A percentile compares a stretch with the other conserved stretches of the same genome.
Conservation (phyloP, 352 stramenopile genomes). For the Phytophthora foliorum region DNA sequence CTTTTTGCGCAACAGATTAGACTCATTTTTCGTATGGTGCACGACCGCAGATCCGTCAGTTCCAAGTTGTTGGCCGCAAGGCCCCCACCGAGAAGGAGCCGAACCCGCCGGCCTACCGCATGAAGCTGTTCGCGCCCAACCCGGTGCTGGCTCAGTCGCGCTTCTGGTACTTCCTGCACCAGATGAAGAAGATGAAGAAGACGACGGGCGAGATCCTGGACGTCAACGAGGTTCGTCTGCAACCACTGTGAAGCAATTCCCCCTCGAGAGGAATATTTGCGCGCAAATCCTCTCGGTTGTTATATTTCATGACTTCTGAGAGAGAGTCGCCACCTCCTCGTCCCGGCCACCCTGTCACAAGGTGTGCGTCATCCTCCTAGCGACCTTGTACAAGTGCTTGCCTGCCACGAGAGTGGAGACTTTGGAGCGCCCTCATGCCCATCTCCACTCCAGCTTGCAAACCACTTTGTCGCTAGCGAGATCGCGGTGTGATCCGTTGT, state of each 20-base stretch:
- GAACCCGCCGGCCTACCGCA: slow-evolving; percentile 99
- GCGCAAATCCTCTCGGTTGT: slow-evolving; percentile 21
- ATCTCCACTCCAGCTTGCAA: slow-evolving; percentile 89
- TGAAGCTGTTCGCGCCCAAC: slow-evolving; percentile 98
- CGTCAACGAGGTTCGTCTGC: slow-evolving; percentile 95
- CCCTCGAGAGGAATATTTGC: neutral
- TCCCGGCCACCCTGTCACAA: slow-evolving; percentile 17
- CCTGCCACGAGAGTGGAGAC: slow-evolving; percentile 85
- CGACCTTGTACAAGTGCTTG: slow-evolving; percentile 77
- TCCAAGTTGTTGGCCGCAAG: slow-evolving; percentile 99
- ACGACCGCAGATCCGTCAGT: slow-evolving; percentile 95
- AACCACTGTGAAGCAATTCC: slow-evolving; percentile 9
- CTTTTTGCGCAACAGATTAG: neutral
- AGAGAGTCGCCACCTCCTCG: slow-evolving; percentile 17
- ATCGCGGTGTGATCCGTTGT: slow-evolving; percentile 83
- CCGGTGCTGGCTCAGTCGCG: slow-evolving; percentile 98
- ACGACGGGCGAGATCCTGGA: slow-evolving; percentile 99
- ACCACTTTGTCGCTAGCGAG: slow-evolving; percentile 75
- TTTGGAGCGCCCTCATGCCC: slow-evolving; percentile 28
- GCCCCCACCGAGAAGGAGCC: slow-evolving; percentile 97
- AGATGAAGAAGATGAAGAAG: slow-evolving; percentile 99
- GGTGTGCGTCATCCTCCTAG: slow-evolving; percentile 48
- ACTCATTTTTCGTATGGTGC: slow-evolving; percentile 12
- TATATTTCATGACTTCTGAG: slow-evolving; percentile 18
- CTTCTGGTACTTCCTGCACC: slow-evolving; percentile 99